Conservation (phyloP, 371 early-diverging fungal species). For the Synchytrium microbalum region DNA sequence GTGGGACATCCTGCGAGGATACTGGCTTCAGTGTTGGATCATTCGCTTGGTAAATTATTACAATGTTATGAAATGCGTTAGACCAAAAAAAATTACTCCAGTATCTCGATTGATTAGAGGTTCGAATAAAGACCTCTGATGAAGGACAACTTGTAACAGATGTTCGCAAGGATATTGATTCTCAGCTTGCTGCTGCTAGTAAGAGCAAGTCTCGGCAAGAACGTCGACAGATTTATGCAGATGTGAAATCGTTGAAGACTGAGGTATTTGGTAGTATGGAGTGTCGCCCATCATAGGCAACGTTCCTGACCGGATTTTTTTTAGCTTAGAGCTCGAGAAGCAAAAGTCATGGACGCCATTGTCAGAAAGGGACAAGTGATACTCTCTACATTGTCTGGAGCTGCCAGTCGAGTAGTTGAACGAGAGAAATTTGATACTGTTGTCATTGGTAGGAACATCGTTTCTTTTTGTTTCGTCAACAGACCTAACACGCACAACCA, state of each 20-base stretch:
- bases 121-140: slow-evolving; percentile 61
- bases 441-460: slow-evolving; percentile 90
- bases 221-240: slow-evolving; percentile 54
- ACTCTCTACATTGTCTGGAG: slow-evolving; percentile 37
- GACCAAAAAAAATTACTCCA: slow-evolving; percentile 2
- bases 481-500: background rate
- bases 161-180: slow-evolving; percentile 72
- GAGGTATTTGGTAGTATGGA: slow-evolving; percentile 37
- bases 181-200: slow-evolving; percentile 46
- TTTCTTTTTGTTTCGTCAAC: too few species aligned
- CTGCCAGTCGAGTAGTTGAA: slow-evolving; percentile 46
- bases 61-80: background rate
- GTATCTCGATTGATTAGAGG: slow-evolving; percentile 11
- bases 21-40: slow-evolving; percentile 58
- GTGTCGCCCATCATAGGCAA: too few species aligned
- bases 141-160: slow-evolving; percentile 70
- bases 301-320: too few species aligned
- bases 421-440: slow-evolving; percentile 76
- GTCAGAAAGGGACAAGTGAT: slow-evolving; percentile 50
- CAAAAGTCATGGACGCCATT: slow-evolving; percentile 54
- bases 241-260: slow-evolving; percentile 63
- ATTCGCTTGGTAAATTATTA: slow-evolving; percentile 50
- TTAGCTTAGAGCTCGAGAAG: slow-evolving; percentile 56
- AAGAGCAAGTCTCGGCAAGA: slow-evolving; percentile 61
- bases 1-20: slow-evolving; percentile 84